Percentiles rank a stretch among this genome's conserved stretches.
Conservation (phyloP, 2,329 filamentous ascomycete genomes). For the Cordyceps pruinosa region DNA sequence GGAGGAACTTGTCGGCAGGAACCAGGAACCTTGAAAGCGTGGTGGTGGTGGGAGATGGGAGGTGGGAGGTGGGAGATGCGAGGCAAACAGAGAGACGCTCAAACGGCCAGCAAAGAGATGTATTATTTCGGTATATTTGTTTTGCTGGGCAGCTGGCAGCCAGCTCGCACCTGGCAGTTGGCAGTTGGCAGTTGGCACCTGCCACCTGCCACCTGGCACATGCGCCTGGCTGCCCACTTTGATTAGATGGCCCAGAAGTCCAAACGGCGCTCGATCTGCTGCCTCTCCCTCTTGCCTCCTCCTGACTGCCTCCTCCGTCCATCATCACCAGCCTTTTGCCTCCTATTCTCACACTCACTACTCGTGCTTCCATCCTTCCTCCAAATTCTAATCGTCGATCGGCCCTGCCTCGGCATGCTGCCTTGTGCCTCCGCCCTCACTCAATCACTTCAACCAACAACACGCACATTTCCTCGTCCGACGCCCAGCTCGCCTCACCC, state of each 20-base stretch:
- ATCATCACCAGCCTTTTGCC: not conserved
- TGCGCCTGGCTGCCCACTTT: not conserved
- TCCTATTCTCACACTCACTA: not conserved
- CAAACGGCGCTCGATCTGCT: not conserved
- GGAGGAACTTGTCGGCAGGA: not conserved
- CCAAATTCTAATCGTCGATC: not conserved
- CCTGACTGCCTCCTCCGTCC: not conserved
- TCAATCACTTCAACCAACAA: constrained; percentile 6
- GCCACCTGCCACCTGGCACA: not conserved
- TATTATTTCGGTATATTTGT: no score
- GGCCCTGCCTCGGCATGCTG: not conserved
- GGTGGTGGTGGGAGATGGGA: no score
- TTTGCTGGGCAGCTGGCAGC: no score
- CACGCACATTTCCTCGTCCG: not conserved
- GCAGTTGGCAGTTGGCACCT: not conserved
- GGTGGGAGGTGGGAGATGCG: no score
- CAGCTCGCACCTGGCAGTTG: not conserved
- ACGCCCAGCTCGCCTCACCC: not conserved
- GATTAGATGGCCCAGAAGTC: not conserved
- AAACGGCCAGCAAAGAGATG: no score
- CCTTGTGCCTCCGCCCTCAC: not conserved
- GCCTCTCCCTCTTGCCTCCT: no score
- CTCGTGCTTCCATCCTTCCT: not conserved
- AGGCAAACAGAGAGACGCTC: not conserved
- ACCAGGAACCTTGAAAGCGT: no score